A percentile compares a stretch with the other conserved stretches of the same genome.
phyloP scores from a whole-genome alignment of 2,329 filamentous ascomycete species.

The Amesomyces nigricolor region DNA sequence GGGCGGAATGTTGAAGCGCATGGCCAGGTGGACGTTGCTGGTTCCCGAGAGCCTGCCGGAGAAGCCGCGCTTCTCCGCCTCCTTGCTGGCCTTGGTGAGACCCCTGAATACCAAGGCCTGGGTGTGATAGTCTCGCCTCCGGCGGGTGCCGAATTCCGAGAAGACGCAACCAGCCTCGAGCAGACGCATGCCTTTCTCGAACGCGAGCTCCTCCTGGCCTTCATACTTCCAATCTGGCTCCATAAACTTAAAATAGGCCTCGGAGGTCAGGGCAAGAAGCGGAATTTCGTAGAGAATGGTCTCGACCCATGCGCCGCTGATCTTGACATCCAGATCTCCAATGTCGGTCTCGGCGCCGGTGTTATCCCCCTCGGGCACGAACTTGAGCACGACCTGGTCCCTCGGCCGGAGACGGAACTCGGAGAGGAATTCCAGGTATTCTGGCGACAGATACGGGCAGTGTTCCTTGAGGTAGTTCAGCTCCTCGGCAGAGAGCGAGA shows the following conservation, averaged over 20 bases:
- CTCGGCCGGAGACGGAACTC: conserved; percentile 75
- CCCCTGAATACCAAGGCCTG: conserved; percentile 89
- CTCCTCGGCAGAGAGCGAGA: conserved; percentile 74
- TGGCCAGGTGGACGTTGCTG: conserved; percentile 94
- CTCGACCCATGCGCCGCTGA: conserved; percentile 82
- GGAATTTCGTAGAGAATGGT: conserved; percentile 98
- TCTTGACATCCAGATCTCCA: conserved; percentile 70
- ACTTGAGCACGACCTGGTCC: conserved; percentile 70
- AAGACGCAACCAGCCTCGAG: conserved; percentile 80
- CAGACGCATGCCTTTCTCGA: conserved; percentile 70
- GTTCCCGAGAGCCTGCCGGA: conserved; percentile 76
- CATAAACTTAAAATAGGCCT: conserved; percentile 96
- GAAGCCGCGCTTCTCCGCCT: conserved; percentile 58
- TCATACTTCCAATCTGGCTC: conserved; percentile 88
- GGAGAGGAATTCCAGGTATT: conserved; percentile 76
- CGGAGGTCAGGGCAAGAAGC: conserved; percentile 81
- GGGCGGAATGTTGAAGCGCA: conserved; percentile 79
- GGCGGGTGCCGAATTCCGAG: conserved; percentile 88
- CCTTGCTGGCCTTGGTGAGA: conserved; percentile 70
- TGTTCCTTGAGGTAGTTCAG: conserved; percentile 68
- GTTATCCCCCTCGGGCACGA: conserved; percentile 50
- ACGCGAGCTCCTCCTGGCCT: conserved; percentile 79
- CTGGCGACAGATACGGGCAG: conserved; percentile 72
- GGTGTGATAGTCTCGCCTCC: conserved; percentile 88
- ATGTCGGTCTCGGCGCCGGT: conserved; percentile 58